Evolutionary conservation across 2,329 filamentous ascomycete genomes (phyloP), one percentile per base, ranked within the genome.

Genomic region (Cadophora sp.): DNA sequence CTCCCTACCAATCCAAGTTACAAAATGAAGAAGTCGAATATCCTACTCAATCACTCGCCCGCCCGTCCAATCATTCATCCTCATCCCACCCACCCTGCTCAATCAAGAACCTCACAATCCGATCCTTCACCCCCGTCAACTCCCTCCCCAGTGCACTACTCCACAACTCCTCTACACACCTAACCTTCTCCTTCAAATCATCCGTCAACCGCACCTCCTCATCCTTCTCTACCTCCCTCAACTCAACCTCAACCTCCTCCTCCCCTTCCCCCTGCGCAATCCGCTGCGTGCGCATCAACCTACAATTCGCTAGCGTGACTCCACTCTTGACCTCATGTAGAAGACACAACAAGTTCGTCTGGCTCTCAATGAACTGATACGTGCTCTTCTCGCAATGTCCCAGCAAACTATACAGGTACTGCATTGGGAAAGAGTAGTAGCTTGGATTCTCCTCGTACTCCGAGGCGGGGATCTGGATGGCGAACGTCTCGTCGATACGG

Each of bases 321-420:
- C 90, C 90, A 63, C 92, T 92, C 76, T 93, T 93, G 62, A 97
- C 93, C 79, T 97, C 94, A 75, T 97, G 96, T 65, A 97, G 80
- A 45, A 98, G 83, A 75, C 95, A 98, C 27, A 97, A 84, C 41
- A 97, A 83, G 76, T 97, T 97, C 36, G 89, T 95, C 81, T 98
- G 95, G 7, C 89, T 91, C 81, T 98, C 96, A 75, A 98, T 97
- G 80, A 97, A 98, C 78, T 98, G 96, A 76, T 97, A 96, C 9
- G 93, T 95, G 73, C 91, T 94, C 81, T 96, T 97, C 78, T 96
- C 93, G 0, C 94, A 91, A 75, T 98, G 95, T 6, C 90, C 86
- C 9, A 99, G 84, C 27, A 98, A 82, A 56, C 89, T 91, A 78
- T 94, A 96, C 0, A 99, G 85, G 77, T 99, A 98, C 79, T 97